Base-by-base conservation (phyloP, 1,284 basidiomycete species). In the Cronartium ribicola region DNA sequence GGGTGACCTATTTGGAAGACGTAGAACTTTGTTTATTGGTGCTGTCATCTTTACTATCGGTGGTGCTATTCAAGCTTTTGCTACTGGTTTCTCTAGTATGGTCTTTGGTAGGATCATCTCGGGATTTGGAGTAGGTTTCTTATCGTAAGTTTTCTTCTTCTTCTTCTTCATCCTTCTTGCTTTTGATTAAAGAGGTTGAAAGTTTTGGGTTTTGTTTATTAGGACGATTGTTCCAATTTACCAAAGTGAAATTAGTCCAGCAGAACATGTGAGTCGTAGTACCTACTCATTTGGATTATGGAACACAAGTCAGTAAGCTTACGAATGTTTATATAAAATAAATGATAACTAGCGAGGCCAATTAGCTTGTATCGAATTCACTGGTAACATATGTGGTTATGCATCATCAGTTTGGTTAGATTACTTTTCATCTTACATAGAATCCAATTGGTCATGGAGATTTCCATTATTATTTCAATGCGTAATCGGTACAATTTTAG, bases 191-290 rank as follows among this genome's bases (percentile, higher is more conserved):
- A 48, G 48, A 51, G 6, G 5, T 51, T 51, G 13, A 51, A 17
- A 14, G 48, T 6, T 51, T 51, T n/a, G 29, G 29, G 29, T 29
- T 44, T 29, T 13, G 51, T 40, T 22, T 36, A 64, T 64, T 79
- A 92, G 92, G 68, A 97, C 94, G 75, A 93, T 97, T 76, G 95
- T 98, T 29, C 95, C 95, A 5, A 96, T 97, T 76, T 98, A 97
- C 81, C 95, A 97, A 83, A 91, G 90, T 78, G 95, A 98, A 84
- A 92, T 98, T 66, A 95, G 92, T 2, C 94, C 94, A 14, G 91
- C 95, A 2, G 87, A 92, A 80, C 92, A 96, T 83, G 91, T 91
- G 80, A 71, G 89, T 83, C 36, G 2, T 13, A 17, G 17, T 29
- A 29, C 29, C 29, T 29, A 29, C 29, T 29, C 29, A 29, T 29